Conservation (phyloP, 441 rosid genomes). For the California macrophylla region DNA sequence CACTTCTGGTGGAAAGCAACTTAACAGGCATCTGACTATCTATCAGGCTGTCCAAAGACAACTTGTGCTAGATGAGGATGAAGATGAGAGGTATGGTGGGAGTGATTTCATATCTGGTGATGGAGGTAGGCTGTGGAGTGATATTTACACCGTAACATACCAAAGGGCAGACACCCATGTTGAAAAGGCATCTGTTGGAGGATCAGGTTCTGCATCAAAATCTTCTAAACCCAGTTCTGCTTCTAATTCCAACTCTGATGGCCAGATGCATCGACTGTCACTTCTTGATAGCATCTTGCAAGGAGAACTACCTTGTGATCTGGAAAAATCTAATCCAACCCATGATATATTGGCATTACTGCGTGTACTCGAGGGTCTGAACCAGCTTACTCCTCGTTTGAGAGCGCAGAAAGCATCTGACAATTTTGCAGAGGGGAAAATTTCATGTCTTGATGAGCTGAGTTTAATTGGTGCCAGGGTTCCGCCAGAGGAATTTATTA, state of each 20-base stretch:
- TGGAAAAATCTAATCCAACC: slow-evolving; percentile 87
- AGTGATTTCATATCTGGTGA: slow-evolving; percentile 81
- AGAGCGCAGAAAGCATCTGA: slow-evolving; percentile 61
- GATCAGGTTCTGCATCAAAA: slow-evolving; percentile 50
- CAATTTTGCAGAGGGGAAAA: slow-evolving; percentile 63
- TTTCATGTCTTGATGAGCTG: slow-evolving; percentile 45
- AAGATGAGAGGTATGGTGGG: slow-evolving; percentile 77
- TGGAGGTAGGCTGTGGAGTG: slow-evolving; percentile 84
- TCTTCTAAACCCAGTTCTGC: slow-evolving; percentile 42
- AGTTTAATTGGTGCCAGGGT: slow-evolving; percentile 47
- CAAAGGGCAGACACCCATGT: slow-evolving; percentile 77
- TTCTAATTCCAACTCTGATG: slow-evolving; percentile 42
- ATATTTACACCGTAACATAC: slow-evolving; percentile 83
- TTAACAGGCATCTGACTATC: slow-evolving; percentile 85
- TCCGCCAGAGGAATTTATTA: slow-evolving; percentile 70
- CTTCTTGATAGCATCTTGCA: slow-evolving; percentile 90
- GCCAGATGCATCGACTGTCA: slow-evolving; percentile 43
- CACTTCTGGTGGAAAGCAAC: slow-evolving; percentile 85
- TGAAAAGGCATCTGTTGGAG: slow-evolving; percentile 55
- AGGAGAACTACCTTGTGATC: slow-evolving; percentile 92
- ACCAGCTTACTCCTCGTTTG: slow-evolving; percentile 83
- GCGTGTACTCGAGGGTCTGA: slow-evolving; percentile 85
- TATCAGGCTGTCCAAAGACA: slow-evolving; percentile 97
- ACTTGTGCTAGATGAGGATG: slow-evolving; percentile 81
- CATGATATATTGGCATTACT: slow-evolving; percentile 76